Percentiles rank a stretch among this genome's conserved stretches.
phyloP scores from a whole-genome alignment of 192 early-diverging fungal genomes.

The Borealophlyctis nickersoniae region DNA sequence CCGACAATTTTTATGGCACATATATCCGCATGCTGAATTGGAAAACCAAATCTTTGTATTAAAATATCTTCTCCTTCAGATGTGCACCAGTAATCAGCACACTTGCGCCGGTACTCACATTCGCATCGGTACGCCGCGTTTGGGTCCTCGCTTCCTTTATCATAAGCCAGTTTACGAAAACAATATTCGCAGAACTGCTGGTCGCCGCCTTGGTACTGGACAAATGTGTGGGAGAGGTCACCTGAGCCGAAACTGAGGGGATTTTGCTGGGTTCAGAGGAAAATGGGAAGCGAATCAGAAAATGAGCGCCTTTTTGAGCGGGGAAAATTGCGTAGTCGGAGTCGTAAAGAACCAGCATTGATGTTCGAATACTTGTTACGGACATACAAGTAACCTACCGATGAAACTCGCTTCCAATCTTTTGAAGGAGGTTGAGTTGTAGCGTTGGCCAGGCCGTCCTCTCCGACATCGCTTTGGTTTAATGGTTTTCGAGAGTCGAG shows the following conservation, averaged over 20 bases:
- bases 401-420: slow-evolving; percentile 6
- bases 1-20: slow-evolving; percentile 51
- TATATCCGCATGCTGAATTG: slow-evolving; percentile 47
- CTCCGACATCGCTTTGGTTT: background rate
- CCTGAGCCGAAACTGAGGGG: slow-evolving; percentile 5
- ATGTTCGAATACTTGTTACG: too few species aligned
- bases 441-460: background rate
- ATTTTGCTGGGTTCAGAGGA: slow-evolving; percentile 23
- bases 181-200: slow-evolving; percentile 49
- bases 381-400: background rate
- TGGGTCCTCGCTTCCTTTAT: slow-evolving; percentile 13
- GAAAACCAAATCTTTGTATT: too few species aligned
- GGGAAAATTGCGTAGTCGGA: too few species aligned
- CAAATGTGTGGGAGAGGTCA: slow-evolving; percentile 39
- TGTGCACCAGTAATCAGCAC: background rate
- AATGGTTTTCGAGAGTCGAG: background rate
- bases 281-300: background rate
- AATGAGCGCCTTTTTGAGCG: too few species aligned
- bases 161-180: slow-evolving; percentile 17
- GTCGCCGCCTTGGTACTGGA: slow-evolving; percentile 30
- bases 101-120: slow-evolving; percentile 19
- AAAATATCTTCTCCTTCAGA: slow-evolving; percentile 16
- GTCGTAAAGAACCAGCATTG: too few species aligned
- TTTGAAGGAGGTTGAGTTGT: background rate
- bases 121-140: slow-evolving; percentile 45